These are phyloP conservation scores for Bacterosira constricta DNA, from an alignment of 108 stramenopile genomes.

Conservation along the genomic window DNA sequence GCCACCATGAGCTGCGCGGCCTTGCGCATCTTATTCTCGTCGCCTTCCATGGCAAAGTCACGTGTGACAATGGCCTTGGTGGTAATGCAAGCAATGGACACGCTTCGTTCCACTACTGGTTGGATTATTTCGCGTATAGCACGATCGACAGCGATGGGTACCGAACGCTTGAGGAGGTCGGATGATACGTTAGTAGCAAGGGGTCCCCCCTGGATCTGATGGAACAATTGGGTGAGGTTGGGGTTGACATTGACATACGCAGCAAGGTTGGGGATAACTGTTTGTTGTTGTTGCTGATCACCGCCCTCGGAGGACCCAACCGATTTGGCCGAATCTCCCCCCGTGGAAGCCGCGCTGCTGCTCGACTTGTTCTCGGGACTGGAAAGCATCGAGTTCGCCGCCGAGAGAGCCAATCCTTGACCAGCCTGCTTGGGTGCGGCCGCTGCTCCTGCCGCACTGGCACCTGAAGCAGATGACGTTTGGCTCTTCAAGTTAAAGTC, in stretches of 20 bases:
- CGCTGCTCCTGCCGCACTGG: slow-evolving; percentile 15
- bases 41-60: slow-evolving; percentile 98
- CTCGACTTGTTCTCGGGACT: slow-evolving; percentile 55
- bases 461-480: slow-evolving; percentile 21
- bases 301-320: slow-evolving; percentile 30
- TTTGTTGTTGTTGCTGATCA: slow-evolving; percentile 74
- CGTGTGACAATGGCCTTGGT: slow-evolving; percentile 98
- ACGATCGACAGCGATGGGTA: slow-evolving; percentile 95
- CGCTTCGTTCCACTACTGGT: slow-evolving; percentile 97
- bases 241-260: slow-evolving; percentile 94
- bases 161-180: slow-evolving; percentile 83
- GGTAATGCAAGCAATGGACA: slow-evolving; percentile 98
- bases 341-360: slow-evolving; percentile 26
- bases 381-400: slow-evolving; percentile 38
- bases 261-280: slow-evolving; percentile 96
- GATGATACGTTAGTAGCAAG: slow-evolving; percentile 56
- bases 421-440: slow-evolving; percentile 42
- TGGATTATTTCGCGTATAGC: slow-evolving; percentile 99
- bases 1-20: slow-evolving; percentile 98
- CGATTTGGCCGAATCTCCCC: slow-evolving; percentile 48
- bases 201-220: slow-evolving; percentile 64
- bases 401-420: slow-evolving; percentile 34
- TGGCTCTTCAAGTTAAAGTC: slow-evolving; percentile 94
- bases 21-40: slow-evolving; percentile 94
- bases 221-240: slow-evolving; percentile 81